Conservation (phyloP, 345 rosid species). For the Carallia pectinifolia region DNA sequence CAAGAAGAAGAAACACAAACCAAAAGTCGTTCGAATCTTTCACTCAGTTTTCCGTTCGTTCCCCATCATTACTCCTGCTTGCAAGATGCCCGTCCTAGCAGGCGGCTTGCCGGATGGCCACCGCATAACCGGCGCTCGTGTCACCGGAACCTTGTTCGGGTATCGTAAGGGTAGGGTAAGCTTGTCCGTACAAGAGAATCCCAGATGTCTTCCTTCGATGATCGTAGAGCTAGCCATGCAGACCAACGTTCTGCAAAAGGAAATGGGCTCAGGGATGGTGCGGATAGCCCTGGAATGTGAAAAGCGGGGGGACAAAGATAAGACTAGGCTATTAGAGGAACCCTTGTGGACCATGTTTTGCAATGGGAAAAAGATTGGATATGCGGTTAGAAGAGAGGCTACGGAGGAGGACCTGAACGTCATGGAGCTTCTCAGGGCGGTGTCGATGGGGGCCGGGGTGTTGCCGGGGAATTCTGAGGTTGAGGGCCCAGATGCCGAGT, state of each 20-base stretch:
- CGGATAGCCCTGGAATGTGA: conserved; percentile 77
- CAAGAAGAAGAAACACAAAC: conserved; percentile 39
- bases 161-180: conserved; percentile 72
- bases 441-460: conserved; percentile 90
- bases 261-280: conserved; percentile 65
- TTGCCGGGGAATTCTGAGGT: conserved; percentile 60
- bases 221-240: conserved; percentile 67
- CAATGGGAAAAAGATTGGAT: conserved; percentile 76
- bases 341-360: conserved; percentile 81
- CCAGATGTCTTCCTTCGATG: conserved; percentile 55
- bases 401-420: conserved; percentile 63
- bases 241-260: conserved; percentile 56
- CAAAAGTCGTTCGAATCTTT: conserved; percentile 55
- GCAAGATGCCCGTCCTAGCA: conserved; percentile 52
- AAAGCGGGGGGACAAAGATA: conserved; percentile 54
- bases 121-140: conserved; percentile 27
- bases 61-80: conserved; percentile 63
- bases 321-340: conserved; percentile 50
- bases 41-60: conserved; percentile 75
- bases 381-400: conserved; percentile 65
- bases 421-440: conserved; percentile 73
- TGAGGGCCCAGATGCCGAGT: conserved; percentile 68
- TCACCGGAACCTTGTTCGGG: conserved; percentile 73
- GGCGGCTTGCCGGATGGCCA: conserved; percentile 43
- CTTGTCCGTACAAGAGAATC: conserved; percentile 63